phyloP scores from a whole-genome alignment of 495 filamentous ascomycete species.

The Xylona heveae region DNA sequence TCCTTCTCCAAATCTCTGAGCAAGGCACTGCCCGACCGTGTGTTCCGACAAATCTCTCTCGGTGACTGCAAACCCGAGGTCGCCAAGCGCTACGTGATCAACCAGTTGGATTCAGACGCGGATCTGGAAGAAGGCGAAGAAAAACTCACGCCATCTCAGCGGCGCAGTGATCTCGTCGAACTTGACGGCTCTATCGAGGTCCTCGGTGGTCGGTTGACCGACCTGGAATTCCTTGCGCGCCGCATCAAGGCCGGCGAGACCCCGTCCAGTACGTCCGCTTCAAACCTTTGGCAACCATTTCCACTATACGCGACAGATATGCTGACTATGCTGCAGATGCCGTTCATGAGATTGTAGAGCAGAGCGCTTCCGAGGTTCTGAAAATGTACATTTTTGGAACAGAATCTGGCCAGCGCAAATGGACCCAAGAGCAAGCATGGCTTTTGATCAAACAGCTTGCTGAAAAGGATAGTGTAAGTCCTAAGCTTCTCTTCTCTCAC shows the following conservation, averaged over 20 bases:
- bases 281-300: not conserved
- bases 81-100: constrained; percentile 76
- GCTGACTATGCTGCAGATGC: constrained; percentile 30
- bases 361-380: constrained; percentile 70
- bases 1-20: constrained; percentile 75
- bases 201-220: constrained; percentile 76
- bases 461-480: constrained; percentile 18
- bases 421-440: constrained; percentile 79
- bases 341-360: constrained; percentile 74
- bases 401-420: constrained; percentile 25
- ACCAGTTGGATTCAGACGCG: constrained; percentile 38
- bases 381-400: constrained; percentile 72
- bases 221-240: constrained; percentile 79
- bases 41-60: constrained; percentile 67
- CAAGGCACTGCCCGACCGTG: constrained; percentile 73
- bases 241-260: constrained; percentile 81
- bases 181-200: constrained; percentile 65
- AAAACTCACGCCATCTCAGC: constrained; percentile 16
- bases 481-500: not conserved
- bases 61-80: constrained; percentile 71
- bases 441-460: constrained; percentile 58
- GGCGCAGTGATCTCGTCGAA: constrained; percentile 28
- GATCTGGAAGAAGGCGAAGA: constrained; percentile 21
- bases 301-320: not conserved
- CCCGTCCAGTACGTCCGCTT: constrained; percentile 29